Evolutionary conservation across 108 stramenopile genomes (phyloP), one percentile per base, ranked within the genome.

Genomic region (Discostella pseudostelligera): DNA sequence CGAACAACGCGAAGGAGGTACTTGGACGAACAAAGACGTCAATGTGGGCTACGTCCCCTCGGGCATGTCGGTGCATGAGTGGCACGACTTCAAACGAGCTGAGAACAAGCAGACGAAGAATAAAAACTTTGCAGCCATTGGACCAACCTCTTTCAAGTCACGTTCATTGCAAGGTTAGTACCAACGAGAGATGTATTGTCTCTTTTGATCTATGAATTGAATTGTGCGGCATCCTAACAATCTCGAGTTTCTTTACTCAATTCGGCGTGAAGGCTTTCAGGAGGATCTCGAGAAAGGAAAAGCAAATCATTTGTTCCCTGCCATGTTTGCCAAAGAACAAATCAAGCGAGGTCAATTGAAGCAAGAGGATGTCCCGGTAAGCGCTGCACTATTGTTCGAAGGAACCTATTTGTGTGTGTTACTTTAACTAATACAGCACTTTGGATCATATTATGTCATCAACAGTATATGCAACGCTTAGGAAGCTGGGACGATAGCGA

Each of bases 401-500:
- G n/a, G n/a, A n/a, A n/a, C n/a, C n/a, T n/a, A n/a, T n/a, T n/a
- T n/a, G n/a, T n/a, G n/a, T 51, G 8, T 2, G 28, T 28, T 28
- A 28, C 2, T 9, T 2, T 26, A 58, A 26, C 10, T 48, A 17
- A 49, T 22, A 8, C 37, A 2, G 16, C 37, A 51, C 10, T 47
- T 50, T 44, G 36, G 17, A 24, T 13, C n/a, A 50, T 19, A 49
- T 64, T 26, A 12, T 43, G 4, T 45, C 29, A 37, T n/a, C 13
- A n/a, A n/a, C 25, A 67, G 66, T 57, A 82, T 76, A 82, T 82
- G 81, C 76, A 78, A 60, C 71, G 81, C 19, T 72, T 72, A 51
- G 81, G 81, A 39, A 37, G 64, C 39, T 87, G 86, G 86, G 86
- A 87, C 45, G 84, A 87, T 49, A 67, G 76, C 26, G 85, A 89